phyloP scores from a whole-genome alignment of 345 rosid genomes.

The Cardamine occulta region DNA sequence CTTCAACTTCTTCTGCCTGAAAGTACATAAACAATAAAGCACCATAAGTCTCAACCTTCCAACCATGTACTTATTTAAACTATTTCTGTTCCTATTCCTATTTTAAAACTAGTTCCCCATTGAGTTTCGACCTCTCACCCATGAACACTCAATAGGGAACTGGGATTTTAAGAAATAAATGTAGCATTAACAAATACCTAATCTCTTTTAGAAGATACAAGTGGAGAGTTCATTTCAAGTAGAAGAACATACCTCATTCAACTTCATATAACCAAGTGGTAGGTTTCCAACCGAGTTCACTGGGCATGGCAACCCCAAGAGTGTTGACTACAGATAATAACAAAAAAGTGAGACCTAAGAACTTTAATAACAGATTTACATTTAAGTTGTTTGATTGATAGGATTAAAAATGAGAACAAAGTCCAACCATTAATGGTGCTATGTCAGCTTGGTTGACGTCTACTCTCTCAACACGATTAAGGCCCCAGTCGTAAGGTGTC shows the following conservation, averaged over 20 bases:
- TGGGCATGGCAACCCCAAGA: conserved; percentile 89
- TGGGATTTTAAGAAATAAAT: conserved; percentile 8
- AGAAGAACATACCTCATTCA: conserved; percentile 65
- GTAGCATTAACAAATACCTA: conserved; percentile 3
- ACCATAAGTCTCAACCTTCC: conserved; percentile 20
- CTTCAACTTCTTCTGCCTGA: conserved; percentile 93
- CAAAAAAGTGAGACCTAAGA: conserved; percentile 31
- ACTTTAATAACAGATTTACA: conserved; percentile 6
- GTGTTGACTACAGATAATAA: conserved; percentile 66
- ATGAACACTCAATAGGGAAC: conserved; percentile 5
- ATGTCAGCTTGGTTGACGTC: conserved; percentile 99
- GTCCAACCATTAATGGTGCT: conserved; percentile 83
- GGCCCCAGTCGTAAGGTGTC: conserved; percentile 86
- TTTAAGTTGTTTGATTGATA: conserved; percentile 4
- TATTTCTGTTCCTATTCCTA: neutral
- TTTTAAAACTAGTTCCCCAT: conserved; percentile 10
- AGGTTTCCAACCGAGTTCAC: conserved; percentile 92
- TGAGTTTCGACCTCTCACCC: conserved; percentile 14
- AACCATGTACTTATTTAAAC: conserved; percentile 1
- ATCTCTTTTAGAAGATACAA: conserved; percentile 27
- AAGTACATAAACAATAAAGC: conserved; percentile 21
- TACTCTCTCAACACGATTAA: conserved; percentile 77
- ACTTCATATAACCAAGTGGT: conserved; percentile 78
- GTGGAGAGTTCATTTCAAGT: neutral
- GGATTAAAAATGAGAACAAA: conserved; percentile 18